Percentiles rank a stretch among this genome's conserved stretches.
Evolutionary conservation across 805 yeast species (phyloP).

Genomic region (Cyberlindnera lachancei): DNA sequence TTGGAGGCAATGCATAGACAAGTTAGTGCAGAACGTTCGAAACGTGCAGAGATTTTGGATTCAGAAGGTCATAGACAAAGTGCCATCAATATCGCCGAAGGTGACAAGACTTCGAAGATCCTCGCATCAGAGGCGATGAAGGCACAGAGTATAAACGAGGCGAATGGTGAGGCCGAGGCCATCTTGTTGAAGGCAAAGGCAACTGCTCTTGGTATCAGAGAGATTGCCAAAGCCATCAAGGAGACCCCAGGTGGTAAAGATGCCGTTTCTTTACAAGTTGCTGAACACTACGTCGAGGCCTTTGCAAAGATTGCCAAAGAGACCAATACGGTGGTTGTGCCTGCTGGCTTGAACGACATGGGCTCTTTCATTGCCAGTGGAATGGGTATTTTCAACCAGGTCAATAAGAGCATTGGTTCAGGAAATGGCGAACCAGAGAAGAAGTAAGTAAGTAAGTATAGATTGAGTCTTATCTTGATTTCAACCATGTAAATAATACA

Average conservation of each 20-base stretch:
- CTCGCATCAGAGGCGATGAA: constrained; percentile 69
- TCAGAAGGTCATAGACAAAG: constrained; percentile 79
- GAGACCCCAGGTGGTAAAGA: constrained; percentile 64
- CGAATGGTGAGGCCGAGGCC: constrained; percentile 71
- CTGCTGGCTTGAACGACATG: constrained; percentile 68
- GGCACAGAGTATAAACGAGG: constrained; percentile 54
- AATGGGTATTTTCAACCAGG: constrained; percentile 57
- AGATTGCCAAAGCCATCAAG: constrained; percentile 59
- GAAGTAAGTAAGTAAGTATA: too few relatives aligned
- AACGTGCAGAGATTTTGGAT: constrained; percentile 81
- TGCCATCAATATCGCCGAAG: constrained; percentile 78
- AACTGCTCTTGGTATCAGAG: constrained; percentile 61
- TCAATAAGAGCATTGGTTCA: constrained; percentile 28
- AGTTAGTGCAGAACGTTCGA: constrained; percentile 80
- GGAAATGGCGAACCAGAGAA: too few relatives aligned
- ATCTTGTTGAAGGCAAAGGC: constrained; percentile 61
- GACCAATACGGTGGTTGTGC: constrained; percentile 68
- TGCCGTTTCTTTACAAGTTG: constrained; percentile 73
- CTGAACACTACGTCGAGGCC: constrained; percentile 77
- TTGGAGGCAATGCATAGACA: constrained; percentile 89
- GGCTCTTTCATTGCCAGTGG: constrained; percentile 73
- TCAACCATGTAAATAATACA: constrained; percentile 1
- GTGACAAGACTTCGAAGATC: constrained; percentile 62
- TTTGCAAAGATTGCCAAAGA: constrained; percentile 80
- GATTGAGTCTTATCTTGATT: too few relatives aligned